These are phyloP conservation scores for Lachancea sp. DNA, from an alignment of 805 yeast genomes.

Conservation along the genomic window DNA sequence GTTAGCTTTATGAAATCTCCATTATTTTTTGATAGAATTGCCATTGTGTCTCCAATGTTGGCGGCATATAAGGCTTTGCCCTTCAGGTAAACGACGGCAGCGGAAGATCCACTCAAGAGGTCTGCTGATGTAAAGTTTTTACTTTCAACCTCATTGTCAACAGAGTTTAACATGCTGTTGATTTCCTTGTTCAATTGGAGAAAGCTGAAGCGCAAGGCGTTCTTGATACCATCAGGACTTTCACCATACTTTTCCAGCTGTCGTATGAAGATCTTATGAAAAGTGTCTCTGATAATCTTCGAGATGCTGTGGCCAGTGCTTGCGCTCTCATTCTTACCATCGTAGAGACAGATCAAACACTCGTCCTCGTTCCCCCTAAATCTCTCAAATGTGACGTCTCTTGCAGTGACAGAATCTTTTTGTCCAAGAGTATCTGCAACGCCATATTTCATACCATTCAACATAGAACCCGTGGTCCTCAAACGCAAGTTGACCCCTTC, in stretches of 20 bases:
- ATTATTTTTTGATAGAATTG: conserved; percentile 67
- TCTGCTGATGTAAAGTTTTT: conserved; percentile 62
- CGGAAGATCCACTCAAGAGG: conserved; percentile 74
- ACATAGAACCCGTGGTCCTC: conserved; percentile 79
- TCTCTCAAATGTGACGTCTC: conserved; percentile 83
- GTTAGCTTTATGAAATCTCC: conserved; percentile 76
- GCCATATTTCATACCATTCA: conserved; percentile 77
- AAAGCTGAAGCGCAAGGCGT: conserved; percentile 79
- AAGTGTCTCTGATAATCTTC: conserved; percentile 61
- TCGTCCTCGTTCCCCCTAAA: conserved; percentile 84
- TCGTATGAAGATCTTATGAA: conserved; percentile 59
- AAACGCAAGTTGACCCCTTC: conserved; percentile 77
- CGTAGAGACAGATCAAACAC: conserved; percentile 73
- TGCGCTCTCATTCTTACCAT: conserved; percentile 57
- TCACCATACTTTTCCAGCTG: conserved; percentile 35
- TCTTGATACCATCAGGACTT: conserved; percentile 45
- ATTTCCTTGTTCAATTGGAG: conserved; percentile 75
- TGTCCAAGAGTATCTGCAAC: conserved; percentile 82
- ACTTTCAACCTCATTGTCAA: conserved; percentile 43
- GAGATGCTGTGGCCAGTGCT: conserved; percentile 60
- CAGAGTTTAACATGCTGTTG: conserved; percentile 44
- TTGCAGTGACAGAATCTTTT: conserved; percentile 54
- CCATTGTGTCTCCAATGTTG: conserved; percentile 86
- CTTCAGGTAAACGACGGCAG: conserved; percentile 71
- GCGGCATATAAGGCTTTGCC: conserved; percentile 71